Evolutionary conservation across 2,329 filamentous ascomycete species (phyloP).

Genomic region (Fusarium nisikadoi): DNA sequence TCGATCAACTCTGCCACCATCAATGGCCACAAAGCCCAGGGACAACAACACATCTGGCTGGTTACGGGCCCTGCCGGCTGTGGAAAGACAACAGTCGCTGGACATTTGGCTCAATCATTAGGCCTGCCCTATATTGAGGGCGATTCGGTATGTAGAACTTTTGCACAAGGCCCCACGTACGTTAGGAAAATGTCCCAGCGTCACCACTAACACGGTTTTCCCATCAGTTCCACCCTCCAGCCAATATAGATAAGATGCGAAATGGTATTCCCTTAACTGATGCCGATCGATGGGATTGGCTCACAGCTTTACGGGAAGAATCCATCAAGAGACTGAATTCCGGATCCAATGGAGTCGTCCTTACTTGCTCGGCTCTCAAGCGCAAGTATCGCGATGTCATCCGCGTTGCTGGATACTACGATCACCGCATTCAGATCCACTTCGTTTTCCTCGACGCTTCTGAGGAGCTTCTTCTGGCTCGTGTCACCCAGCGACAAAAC

Average conservation of each 20-base stretch:
- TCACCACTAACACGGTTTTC: slow-evolving; percentile 40
- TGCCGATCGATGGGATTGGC: slow-evolving; percentile 97
- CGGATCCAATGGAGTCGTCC: slow-evolving; percentile 80
- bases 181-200: background rate
- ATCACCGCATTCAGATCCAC: slow-evolving; percentile 79
- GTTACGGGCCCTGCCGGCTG: slow-evolving; percentile 83
- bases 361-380: slow-evolving; percentile 96
- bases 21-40: slow-evolving; percentile 44
- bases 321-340: slow-evolving; percentile 65
- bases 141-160: slow-evolving; percentile 69
- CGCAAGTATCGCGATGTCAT: slow-evolving; percentile 96
- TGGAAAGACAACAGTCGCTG: slow-evolving; percentile 81
- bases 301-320: slow-evolving; percentile 79
- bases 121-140: slow-evolving; percentile 79
- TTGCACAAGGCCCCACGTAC: slow-evolving; percentile 11
- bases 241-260: slow-evolving; percentile 93
- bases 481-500: slow-evolving; percentile 78
- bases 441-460: slow-evolving; percentile 90
- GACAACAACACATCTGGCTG: slow-evolving; percentile 79
- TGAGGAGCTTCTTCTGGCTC: slow-evolving; percentile 78
- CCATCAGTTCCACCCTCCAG: slow-evolving; percentile 74
- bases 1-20: slow-evolving; percentile 47
- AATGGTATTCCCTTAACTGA: slow-evolving; percentile 86
- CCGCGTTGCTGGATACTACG: slow-evolving; percentile 80
- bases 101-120: slow-evolving; percentile 70